These are phyloP conservation scores for Sutorius eximius DNA, from an alignment of 1,284 basidiomycete species.

Conservation along the genomic window DNA sequence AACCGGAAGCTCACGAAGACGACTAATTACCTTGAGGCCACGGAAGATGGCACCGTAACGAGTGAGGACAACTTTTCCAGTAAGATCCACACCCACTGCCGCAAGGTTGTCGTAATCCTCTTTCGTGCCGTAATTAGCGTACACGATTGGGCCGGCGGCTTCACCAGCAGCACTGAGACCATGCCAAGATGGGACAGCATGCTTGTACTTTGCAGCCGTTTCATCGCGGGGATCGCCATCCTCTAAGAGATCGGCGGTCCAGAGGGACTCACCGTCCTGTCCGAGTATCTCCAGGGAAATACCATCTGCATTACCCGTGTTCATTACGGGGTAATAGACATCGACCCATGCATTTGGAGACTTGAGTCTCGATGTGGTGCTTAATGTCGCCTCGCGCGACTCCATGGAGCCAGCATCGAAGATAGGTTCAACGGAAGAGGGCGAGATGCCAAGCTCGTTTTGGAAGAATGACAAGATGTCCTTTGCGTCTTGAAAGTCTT, in stretches of 20 bases:
- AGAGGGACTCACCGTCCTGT: slow-evolving; percentile 54
- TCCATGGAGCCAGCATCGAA: slow-evolving; percentile 63
- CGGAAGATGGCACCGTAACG: slow-evolving; percentile 84
- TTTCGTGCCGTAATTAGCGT: slow-evolving; percentile 80
- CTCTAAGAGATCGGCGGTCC: slow-evolving; percentile 71
- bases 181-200: slow-evolving; percentile 66
- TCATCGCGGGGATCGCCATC: slow-evolving; percentile 63
- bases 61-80: slow-evolving; percentile 79
- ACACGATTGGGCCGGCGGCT: slow-evolving; percentile 70
- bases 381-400: slow-evolving; percentile 65
- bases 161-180: slow-evolving; percentile 67
- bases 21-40: slow-evolving; percentile 67
- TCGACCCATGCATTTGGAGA: slow-evolving; percentile 75
- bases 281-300: slow-evolving; percentile 61
- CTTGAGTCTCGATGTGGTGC: slow-evolving; percentile 43
- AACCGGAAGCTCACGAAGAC: background rate
- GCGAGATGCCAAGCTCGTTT: slow-evolving; percentile 53
- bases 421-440: slow-evolving; percentile 49
- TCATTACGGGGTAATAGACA: slow-evolving; percentile 81
- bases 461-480: slow-evolving; percentile 64
- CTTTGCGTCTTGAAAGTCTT: slow-evolving; percentile 66
- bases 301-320: slow-evolving; percentile 61
- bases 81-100: slow-evolving; percentile 66
- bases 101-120: slow-evolving; percentile 73
- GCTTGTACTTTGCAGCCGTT: slow-evolving; percentile 60